Percentiles rank a stretch among this genome's conserved stretches.
These are phyloP conservation scores for Neotropicomus parvogracilis DNA, from an alignment of 1,284 basidiomycete genomes.

Conservation along the genomic window DNA sequence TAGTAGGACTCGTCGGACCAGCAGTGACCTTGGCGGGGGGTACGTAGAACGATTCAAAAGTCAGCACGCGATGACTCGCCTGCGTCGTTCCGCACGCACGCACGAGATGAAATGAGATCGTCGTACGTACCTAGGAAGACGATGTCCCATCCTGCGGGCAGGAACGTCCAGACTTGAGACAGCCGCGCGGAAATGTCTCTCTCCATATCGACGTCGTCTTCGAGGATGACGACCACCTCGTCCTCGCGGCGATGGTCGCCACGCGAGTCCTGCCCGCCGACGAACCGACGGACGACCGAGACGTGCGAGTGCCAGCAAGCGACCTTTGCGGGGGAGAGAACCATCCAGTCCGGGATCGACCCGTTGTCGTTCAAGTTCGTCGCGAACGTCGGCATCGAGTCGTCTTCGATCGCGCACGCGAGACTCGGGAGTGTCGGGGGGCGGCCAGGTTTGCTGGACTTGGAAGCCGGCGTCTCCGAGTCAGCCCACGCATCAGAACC, in stretches of 20 bases:
- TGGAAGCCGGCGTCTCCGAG: not conserved
- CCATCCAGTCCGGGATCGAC: slow-evolving; percentile 41
- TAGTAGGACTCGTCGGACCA: slow-evolving; percentile 62
- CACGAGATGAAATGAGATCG: no score
- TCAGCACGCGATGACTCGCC: not conserved
- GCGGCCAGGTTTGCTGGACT: not conserved
- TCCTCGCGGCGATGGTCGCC: slow-evolving; percentile 16
- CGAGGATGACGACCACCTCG: slow-evolving; percentile 54
- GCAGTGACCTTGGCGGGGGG: slow-evolving; percentile 54
- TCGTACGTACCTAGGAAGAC: slow-evolving; percentile 62
- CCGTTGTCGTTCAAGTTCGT: no score
- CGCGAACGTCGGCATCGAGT: slow-evolving; percentile 39
- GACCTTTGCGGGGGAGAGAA: slow-evolving; percentile 55
- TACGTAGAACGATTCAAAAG: not conserved
- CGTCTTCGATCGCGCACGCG: slow-evolving; percentile 49
- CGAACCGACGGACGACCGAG: slow-evolving; percentile 47
- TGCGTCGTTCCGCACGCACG: not conserved
- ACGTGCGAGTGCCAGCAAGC: slow-evolving; percentile 78
- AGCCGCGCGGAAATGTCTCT: slow-evolving; percentile 55
- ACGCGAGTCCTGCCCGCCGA: slow-evolving; percentile 21
- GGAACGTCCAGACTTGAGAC: slow-evolving; percentile 46
- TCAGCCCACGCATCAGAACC: slow-evolving; percentile 37
- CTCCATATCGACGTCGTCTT: slow-evolving; percentile 82
- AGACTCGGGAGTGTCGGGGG: slow-evolving; percentile 24
- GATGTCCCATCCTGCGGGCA: slow-evolving; percentile 72